Percentiles rank a stretch among this genome's conserved stretches.
phyloP scores from a whole-genome alignment of 345 rosid species.

The Rhizophora mangle region DNA sequence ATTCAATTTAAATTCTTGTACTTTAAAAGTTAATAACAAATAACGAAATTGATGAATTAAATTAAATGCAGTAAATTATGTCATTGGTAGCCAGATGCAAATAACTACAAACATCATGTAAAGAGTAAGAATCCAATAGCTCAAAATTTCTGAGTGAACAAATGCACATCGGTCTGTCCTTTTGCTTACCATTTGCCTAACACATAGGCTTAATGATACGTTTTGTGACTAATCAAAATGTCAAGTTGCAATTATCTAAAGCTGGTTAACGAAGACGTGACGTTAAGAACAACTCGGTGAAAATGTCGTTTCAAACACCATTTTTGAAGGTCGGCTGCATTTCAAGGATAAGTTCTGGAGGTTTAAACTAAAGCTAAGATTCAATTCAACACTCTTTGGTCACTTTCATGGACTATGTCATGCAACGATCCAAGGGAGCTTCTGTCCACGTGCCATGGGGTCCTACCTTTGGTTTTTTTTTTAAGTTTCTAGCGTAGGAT shows the following conservation, averaged over 20 bases:
- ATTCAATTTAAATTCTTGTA: too few relatives aligned
- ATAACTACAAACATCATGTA: too few relatives aligned
- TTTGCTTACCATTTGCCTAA: too few relatives aligned
- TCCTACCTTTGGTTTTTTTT: neutral
- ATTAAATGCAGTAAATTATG: too few relatives aligned
- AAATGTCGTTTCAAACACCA: neutral
- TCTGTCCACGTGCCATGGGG: slow-evolving; percentile 1
- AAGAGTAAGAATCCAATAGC: too few relatives aligned
- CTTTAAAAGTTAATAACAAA: too few relatives aligned
- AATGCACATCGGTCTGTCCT: too few relatives aligned
- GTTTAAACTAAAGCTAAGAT: neutral
- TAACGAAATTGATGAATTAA: too few relatives aligned
- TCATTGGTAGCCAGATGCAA: too few relatives aligned
- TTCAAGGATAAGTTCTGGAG: slow-evolving; percentile 10
- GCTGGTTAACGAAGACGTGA: neutral
- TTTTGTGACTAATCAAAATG: too few relatives aligned
- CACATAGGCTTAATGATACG: too few relatives aligned
- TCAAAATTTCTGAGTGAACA: too few relatives aligned
- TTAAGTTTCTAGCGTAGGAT: neutral
- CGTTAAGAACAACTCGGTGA: neutral
- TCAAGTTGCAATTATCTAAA: neutral
- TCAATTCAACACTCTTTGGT: neutral
- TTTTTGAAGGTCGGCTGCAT: neutral
- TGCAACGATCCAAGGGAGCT: slow-evolving; percentile 15
- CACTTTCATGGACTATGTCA: slow-evolving; percentile 31